Evolutionary conservation across 2,329 filamentous ascomycete genomes (phyloP).

Genomic region (Aspergillus persii): DNA sequence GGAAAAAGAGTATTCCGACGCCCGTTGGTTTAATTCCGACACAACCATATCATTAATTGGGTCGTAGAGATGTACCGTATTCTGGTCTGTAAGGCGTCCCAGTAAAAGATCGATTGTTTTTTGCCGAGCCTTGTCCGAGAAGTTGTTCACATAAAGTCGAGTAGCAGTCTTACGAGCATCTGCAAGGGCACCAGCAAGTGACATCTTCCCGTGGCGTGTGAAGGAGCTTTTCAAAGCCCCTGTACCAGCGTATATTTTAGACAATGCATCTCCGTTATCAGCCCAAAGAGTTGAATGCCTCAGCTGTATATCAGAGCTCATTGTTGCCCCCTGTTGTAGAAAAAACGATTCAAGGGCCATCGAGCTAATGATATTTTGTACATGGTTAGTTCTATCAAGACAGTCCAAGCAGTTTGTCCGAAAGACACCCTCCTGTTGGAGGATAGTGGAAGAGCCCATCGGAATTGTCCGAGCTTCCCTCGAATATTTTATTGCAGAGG

Average conservation of each 20-base stretch:
- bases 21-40: constrained; percentile 65
- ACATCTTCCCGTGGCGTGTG: constrained; percentile 93
- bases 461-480: constrained; percentile 43
- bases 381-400: constrained; percentile 89
- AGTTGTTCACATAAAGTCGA: constrained; percentile 95
- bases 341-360: constrained; percentile 89
- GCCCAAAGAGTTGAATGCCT: constrained; percentile 93
- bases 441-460: constrained; percentile 59
- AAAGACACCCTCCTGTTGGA: constrained; percentile 95
- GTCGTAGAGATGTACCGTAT: constrained; percentile 82
- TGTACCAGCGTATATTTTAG: constrained; percentile 93
- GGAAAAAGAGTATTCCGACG: constrained; percentile 70
- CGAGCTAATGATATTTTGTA: constrained; percentile 92
- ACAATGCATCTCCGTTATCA: constrained; percentile 91
- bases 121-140: constrained; percentile 87
- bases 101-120: constrained; percentile 93
- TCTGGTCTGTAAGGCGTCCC: constrained; percentile 78
- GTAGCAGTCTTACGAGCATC: constrained; percentile 94
- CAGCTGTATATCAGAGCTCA: constrained; percentile 82
- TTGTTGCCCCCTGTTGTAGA: constrained; percentile 65
- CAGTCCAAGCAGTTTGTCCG: constrained; percentile 96
- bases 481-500: constrained; percentile 43
- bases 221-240: constrained; percentile 95
- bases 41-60: constrained; percentile 91
- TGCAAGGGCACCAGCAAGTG: constrained; percentile 85